Conservation (phyloP, 768 basidiomycete genomes). For the Mycena albidolilacea region DNA sequence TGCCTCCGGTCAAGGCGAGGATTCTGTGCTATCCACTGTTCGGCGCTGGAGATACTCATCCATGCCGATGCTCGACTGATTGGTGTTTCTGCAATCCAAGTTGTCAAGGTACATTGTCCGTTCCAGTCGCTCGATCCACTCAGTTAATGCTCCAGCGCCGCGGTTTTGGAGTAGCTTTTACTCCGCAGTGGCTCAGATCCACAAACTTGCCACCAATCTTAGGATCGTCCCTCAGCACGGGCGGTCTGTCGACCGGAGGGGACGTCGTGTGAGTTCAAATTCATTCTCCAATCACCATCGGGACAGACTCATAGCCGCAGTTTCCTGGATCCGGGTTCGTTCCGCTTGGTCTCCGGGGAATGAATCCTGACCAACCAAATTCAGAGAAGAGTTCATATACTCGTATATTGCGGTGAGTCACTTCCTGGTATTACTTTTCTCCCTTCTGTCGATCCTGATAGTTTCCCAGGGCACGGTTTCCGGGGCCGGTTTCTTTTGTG, state of each 20-base stretch:
- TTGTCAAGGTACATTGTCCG: too few species aligned
- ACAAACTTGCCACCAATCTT: background rate
- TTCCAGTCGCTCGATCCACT: too few species aligned
- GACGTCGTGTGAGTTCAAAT: background rate
- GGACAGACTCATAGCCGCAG: background rate
- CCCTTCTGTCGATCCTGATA: background rate
- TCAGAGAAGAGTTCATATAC: background rate
- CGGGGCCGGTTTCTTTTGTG: constrained; percentile 11
- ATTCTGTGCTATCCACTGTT: too few species aligned
- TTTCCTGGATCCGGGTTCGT: constrained; percentile 6
- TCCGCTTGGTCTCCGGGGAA: background rate
- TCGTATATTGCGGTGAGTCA: constrained; percentile 20
- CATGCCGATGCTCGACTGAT: too few species aligned
- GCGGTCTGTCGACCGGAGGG: background rate
- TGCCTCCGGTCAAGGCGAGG: too few species aligned
- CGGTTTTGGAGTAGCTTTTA: background rate
- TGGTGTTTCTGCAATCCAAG: background rate
- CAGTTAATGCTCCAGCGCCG: too few species aligned
- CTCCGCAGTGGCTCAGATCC: background rate
- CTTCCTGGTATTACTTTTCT: background rate
- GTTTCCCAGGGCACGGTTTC: constrained; percentile 2
- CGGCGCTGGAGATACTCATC: too few species aligned
- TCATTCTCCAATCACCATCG: too few species aligned
- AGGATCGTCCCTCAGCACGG: background rate
- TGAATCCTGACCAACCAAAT: too few species aligned